Evolutionary conservation across 495 filamentous ascomycete genomes (phyloP), one percentile per base, ranked within the genome.

Genomic region (Xylaria nigripes): DNA sequence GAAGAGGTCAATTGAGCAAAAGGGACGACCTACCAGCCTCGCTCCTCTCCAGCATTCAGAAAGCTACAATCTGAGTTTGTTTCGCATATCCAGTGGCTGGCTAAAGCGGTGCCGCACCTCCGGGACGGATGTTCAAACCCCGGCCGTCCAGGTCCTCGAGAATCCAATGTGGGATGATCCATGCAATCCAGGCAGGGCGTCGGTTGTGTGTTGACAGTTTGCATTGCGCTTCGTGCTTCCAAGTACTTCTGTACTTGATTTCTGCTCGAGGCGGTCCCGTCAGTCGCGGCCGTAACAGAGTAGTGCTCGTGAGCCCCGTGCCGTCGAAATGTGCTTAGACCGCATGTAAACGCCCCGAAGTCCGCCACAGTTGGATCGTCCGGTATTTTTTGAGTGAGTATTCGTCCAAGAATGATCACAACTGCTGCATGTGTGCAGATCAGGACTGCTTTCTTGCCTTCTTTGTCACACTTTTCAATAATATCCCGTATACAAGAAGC

Each of bases 381-480:
- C 0, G 89, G 89, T 82, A 90, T 86, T 3, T 62, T 51, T 0
- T 87, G 88, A 13, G 89, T 95, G 58, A 98, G 71, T 5, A 77
- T 81, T 12, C 93, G 78, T 2, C 90, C 93, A 50, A 90, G 83
- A 6, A 86, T 86, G 62, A 98, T 94, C 61, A 96, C 75, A 13
- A 82, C 78, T 19, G 93, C 93, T 0, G 92, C 93, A 72, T 98
- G 93, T n/a, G 89, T 84, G 67, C 87, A 95, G 13, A 98, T 78
- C 21, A 95, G 57, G 15, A 96, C 72, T 0, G 88, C 74, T 45
- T 81, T 85, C 6, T 73, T 68, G 29, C 79, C 77, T 42, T 81
- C 76, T 18, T 65, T 61, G 63, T 98, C 93, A 27, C 86, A 78
- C 34, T 80, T 71, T 47, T 76, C 72, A 59, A 98, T 90, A 46